Evolutionary conservation across 1,284 basidiomycete genomes (phyloP).

Genomic region (Ustilago vetiveriae): DNA sequence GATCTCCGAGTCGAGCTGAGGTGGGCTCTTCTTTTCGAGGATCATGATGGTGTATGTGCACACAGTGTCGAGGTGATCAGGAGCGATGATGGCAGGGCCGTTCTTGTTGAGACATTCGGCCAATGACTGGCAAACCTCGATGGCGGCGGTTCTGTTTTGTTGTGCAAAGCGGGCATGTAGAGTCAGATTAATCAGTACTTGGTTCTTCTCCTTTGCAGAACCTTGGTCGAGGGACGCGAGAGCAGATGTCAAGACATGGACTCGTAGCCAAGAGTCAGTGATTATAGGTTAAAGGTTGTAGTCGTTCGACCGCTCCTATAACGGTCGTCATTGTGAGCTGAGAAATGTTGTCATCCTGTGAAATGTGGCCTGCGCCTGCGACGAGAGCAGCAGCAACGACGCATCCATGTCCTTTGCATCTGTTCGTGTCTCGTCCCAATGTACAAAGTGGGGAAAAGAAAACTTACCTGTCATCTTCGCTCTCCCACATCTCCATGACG

Average conservation of each 20-base stretch:
- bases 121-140: conserved; percentile 83
- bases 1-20: conserved; percentile 93
- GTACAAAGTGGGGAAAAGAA: too few species aligned
- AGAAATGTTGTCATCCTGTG: conserved; percentile 76
- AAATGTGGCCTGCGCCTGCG: conserved; percentile 12
- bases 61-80: conserved; percentile 72
- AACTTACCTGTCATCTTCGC: conserved; percentile 97
- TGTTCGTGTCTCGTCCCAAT: conserved; percentile 7
- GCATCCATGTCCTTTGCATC: conserved; percentile 12
- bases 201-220: background rate
- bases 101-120: conserved; percentile 90
- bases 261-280: conserved; percentile 40
- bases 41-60: conserved; percentile 71
- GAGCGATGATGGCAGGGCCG: conserved; percentile 77
- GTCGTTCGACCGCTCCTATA: conserved; percentile 54
- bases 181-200: conserved; percentile 20
- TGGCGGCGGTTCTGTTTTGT: conserved; percentile 82
- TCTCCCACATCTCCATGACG: conserved; percentile 88
- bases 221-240: background rate
- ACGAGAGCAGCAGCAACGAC: background rate
- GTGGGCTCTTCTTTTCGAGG: conserved; percentile 75
- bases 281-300: conserved; percentile 49
- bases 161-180: conserved; percentile 1
- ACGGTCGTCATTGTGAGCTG: conserved; percentile 84
- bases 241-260: conserved; percentile 14